Base-by-base conservation (phyloP, 2,329 filamentous ascomycete species). In the Trematosphaeria pertusa region DNA sequence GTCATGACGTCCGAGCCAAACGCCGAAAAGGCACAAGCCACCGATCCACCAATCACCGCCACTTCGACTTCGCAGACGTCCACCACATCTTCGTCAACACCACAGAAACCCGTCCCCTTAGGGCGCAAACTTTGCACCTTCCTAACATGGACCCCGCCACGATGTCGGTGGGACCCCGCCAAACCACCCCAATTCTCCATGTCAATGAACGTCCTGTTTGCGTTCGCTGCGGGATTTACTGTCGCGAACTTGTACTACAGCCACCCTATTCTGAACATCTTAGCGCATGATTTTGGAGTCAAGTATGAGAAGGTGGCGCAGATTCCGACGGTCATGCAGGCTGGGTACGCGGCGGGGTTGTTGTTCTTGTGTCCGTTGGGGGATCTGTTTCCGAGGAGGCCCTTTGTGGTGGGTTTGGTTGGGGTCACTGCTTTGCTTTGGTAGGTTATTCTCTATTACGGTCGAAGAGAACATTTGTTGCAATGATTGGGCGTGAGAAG, bases 231-330 rank as follows among this genome's bases (percentile, higher is more conserved):
- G 80, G 85, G 3, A 85, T 89, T 90, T 56, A 89, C 87, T 0
- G 89, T 92, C 5, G 88, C 88, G 14, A 92, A 92, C 58, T 75
- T 93, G 3, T 93, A 93, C 73, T 91, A 93, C 70, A 89, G 82
- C 48, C 88, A 92, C 60, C 88, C 89, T 0, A 88, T 93, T 36
- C 75, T 93, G 18, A 90, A 91, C 62, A 82, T 88, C 39, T 78
- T 94, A 31, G 88, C 89, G 0, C 68, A 77, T 8, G 86, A 88
- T 12, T 93, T 94, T 62, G 62, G 80, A 42, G 86, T 93, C 37
- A 80, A 78, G 7, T 87, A 90, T 61, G 87, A 90, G 60, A 77
- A 80, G 43, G 84, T 88, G 0, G 77, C 82, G 3, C 71, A 83
- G 31, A 84, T 93, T 18, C 88, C 89, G 1, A 93, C 89, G 0